Base-by-base conservation (phyloP, 2,329 filamentous ascomycete genomes). In the Cladosporium oxysporum region DNA sequence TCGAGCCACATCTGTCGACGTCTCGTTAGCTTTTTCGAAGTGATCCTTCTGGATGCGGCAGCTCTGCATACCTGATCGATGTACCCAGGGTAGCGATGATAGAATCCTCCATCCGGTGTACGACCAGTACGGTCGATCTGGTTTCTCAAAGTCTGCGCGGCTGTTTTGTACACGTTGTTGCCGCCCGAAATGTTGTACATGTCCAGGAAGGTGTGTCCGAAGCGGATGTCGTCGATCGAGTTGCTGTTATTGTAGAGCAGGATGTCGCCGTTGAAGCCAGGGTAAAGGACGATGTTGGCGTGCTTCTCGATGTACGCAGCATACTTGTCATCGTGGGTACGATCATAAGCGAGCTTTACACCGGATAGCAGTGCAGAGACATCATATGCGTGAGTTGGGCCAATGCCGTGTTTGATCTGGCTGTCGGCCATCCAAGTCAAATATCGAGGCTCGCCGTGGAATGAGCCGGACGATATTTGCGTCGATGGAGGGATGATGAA, bases 1-100 rank as follows among this genome's bases (percentile, higher is more conserved):
- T 85, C 83, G 5, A 84, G 77, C 70, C 84, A 85, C 71, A 81
- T 83, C 79, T 82, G 83, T 11, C 21, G 28, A 16, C 6, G 14
- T 10, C n/a, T 11, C 7, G 7, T 47, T 7, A 47, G 41, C n/a
- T 3, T 8, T 3, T 23, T 1, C n/a, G n/a, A 3, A 47, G n/a
- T 21, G 41, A 5, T 21, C 12, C 8, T 21, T 10, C 5, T 21
- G 18, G 7, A 18, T 44, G 3, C 18, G 18, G 6, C 18, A 52
- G 16, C 49, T 23, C 11, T 14, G 68, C 84, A 84, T 70, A 80
- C 82, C 80, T 81, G 83, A 62, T 84, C 72, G 1, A 82, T 81
- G 68, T 84, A 84, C 5, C 69, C 66, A 47, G 62, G 55, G 41
- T 71, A 76, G 26, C 65, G 61, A 52, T 77, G 76, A 69, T 72